A percentile compares a stretch with the other conserved stretches of the same genome.
These are phyloP conservation scores for Lipomyces lipofer DNA, from an alignment of 805 yeast species.

Conservation along the genomic window DNA sequence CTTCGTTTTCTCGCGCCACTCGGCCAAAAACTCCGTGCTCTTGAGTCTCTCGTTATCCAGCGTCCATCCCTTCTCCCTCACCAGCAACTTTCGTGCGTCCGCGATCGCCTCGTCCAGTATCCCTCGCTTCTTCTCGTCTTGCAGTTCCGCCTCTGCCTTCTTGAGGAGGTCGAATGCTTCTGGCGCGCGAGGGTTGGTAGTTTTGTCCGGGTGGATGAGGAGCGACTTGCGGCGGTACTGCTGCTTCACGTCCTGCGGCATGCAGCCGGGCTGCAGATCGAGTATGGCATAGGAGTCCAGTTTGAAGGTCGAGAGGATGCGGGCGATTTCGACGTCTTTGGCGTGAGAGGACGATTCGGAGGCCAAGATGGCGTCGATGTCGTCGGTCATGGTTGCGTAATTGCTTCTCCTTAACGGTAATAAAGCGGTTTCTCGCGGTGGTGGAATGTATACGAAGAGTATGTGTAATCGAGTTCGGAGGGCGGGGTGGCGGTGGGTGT, in stretches of 20 bases:
- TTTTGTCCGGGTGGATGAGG: constrained; percentile 69
- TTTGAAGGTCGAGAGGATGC: constrained; percentile 51
- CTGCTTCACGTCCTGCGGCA: constrained; percentile 46
- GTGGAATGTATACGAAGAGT: background rate
- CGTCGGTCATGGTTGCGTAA: constrained; percentile 26
- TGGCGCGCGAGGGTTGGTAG: constrained; percentile 56
- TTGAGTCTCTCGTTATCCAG: constrained; percentile 44
- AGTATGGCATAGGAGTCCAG: constrained; percentile 59
- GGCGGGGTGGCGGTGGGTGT: background rate
- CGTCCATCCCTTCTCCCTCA: constrained; percentile 43
- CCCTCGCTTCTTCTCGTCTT: constrained; percentile 44
- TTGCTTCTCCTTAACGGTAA: background rate
- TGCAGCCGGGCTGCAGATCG: constrained; percentile 48
- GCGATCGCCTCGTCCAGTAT: constrained; percentile 49
- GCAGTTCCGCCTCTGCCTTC: constrained; percentile 50
- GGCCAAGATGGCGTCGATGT: constrained; percentile 38
- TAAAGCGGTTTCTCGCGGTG: no score
- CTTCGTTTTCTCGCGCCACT: constrained; percentile 48
- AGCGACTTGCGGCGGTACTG: constrained; percentile 59
- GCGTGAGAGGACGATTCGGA: constrained; percentile 35
- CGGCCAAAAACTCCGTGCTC: constrained; percentile 41
- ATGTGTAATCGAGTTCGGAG: background rate
- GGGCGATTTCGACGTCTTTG: constrained; percentile 54
- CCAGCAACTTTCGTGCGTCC: constrained; percentile 46
- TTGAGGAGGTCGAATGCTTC: constrained; percentile 62